phyloP scores from a whole-genome alignment of 2,329 filamentous ascomycete genomes.

The Sordariomycetes sp. region DNA sequence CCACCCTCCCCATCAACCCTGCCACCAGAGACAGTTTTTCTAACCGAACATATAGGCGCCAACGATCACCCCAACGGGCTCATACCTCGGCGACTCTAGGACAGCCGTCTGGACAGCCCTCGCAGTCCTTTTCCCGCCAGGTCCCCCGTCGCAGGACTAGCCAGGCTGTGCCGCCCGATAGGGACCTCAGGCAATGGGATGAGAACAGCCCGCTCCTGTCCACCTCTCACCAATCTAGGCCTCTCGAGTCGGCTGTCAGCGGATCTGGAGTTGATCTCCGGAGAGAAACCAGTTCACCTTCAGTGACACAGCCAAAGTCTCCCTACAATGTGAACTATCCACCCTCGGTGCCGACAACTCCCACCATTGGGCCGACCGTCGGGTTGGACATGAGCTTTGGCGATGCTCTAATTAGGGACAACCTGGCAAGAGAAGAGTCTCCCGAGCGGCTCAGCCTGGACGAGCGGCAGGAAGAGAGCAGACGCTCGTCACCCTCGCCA shows the following conservation, averaged over 20 bases:
- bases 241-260: slow-evolving; percentile 6
- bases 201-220: slow-evolving; percentile 47
- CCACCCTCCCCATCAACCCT: neutral
- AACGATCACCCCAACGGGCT: neutral
- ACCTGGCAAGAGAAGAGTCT: slow-evolving; percentile 25
- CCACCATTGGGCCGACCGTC: slow-evolving; percentile 36
- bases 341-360: slow-evolving; percentile 55
- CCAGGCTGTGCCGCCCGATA: slow-evolving; percentile 29
- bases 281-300: slow-evolving; percentile 22
- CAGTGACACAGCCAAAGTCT: slow-evolving; percentile 28
- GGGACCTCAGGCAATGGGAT: slow-evolving; percentile 35
- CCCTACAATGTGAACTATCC: slow-evolving; percentile 53
- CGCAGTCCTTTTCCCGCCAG: neutral
- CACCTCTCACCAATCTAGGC: slow-evolving; percentile 22
- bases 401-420: slow-evolving; percentile 62
- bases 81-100: neutral
- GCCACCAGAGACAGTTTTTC: neutral
- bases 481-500: slow-evolving; percentile 10
- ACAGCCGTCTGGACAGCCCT: neutral
- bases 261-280: neutral
- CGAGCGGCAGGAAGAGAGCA: slow-evolving; percentile 19
- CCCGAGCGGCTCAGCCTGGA: slow-evolving; percentile 17
- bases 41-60: neutral
- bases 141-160: slow-evolving; percentile 8
- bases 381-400: slow-evolving; percentile 47